Evolutionary conservation across 2,329 filamentous ascomycete species (phyloP), one percentile per base, ranked within the genome.

Genomic region (Aspergillus hiratsukae): DNA sequence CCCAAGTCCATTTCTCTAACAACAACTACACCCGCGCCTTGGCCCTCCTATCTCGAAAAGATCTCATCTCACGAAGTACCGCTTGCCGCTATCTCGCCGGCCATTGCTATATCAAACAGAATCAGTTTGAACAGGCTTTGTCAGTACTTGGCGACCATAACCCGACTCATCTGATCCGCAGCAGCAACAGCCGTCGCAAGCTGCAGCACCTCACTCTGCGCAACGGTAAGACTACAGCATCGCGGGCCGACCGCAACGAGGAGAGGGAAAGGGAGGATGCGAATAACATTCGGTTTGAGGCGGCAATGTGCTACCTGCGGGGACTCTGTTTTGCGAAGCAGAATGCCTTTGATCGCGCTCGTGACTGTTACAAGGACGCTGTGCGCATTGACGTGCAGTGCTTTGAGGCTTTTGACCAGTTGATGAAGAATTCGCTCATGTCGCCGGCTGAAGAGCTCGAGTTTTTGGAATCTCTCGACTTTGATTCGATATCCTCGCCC

Each of bases 351-450:
- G 94, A 99, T 72, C 87, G 91, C 35, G 94, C 94, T 52, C 97
- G 97, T 73, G 92, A 97, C 67, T 97, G 94, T 77, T 99, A 97
- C 81, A 97, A 97, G 77, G 91, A 96, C 67, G 94, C 94, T 1
- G 91, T 97, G 48, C 86, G 90, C 59, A 97, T 99, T 68, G 94
- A 99, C 70, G 92, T 97, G 3, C 92, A 96, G 73, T 99, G 94
- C 75, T 97, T 96, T 70, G 94, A 99, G 75, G 94, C 94, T 0
- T 97, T 99, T 69, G 92, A 97, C 66, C 92, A 97, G 77, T 83
- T 99, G 54, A 97, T 97, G 87, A 91, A 91, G 76, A 99, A 99
- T 76, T 90, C 90, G 21, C 81, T 99, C 59, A 89, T 99, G 84
- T 85, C 85, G 23, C 91, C 92, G 0, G 87, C 90, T 37, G 92